Evolutionary conservation across 495 filamentous ascomycete genomes (phyloP), one percentile per base, ranked within the genome.

Genomic region (Arthonia radiata): DNA sequence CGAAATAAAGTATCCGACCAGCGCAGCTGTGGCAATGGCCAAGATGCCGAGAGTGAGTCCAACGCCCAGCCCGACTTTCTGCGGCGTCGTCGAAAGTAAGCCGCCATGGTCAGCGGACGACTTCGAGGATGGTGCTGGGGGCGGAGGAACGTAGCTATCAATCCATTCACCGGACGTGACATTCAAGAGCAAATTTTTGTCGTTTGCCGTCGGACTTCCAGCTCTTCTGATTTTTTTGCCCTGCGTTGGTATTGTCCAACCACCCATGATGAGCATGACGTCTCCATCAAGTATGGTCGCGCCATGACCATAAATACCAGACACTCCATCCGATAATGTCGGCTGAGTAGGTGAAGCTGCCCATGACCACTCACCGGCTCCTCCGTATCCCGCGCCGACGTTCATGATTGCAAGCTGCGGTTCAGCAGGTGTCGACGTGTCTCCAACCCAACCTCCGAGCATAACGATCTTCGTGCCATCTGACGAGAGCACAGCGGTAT

Each of bases 361-460:
- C 81, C 82, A 92, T 24, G 46, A 40, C 83, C 83, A 92, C 27
- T 65, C 53, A 3, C 56, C 57, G 16, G 50, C 46, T 8, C 70
- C 73, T 4, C 69, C 69, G 41, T 69, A 80, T 11, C 63, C 67
- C 15, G 59, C 56, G 5, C 73, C 71, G 14, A 92, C 45, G 17
- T 73, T 52, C 11, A 92, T 48, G 12, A 91, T 49, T 1, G 64
- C 76, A 8, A 94, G 51, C 39, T 83, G 79, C 9, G 83, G 83
- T 18, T 64, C 48, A 2, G 83, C 83, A 10, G 80, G 58, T 17
- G 66, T 65, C 12, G 47, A 59, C 0, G 65, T 52, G 47, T 89
- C 67, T 9, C 82, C 82, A 8, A 90, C 76, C 83, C 83, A 94
- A 5, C 83, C 83, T 9, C 83, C 83, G 37, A 77, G 61, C 3